Conservation (phyloP, 2,329 filamentous ascomycete genomes). For the Microcyclospora pomicola region DNA sequence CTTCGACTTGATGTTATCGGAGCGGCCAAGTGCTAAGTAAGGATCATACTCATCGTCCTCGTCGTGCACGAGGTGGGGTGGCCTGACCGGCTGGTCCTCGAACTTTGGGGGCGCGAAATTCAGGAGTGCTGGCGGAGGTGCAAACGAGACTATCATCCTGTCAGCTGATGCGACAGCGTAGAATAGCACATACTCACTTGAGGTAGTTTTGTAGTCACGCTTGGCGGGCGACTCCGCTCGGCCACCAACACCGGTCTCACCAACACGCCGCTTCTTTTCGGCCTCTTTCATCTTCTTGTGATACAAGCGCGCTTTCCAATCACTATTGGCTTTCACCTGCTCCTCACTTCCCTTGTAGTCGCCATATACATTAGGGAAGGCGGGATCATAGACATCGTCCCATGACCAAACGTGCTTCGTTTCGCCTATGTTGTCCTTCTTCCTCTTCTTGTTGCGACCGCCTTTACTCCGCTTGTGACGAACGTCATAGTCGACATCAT, state of each 20-base stretch:
- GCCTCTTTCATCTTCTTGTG: slow-evolving; percentile 45
- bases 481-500: slow-evolving; percentile 30
- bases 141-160: slow-evolving; percentile 15
- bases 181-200: too few species aligned
- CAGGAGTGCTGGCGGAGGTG: slow-evolving; percentile 15
- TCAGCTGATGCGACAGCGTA: neutral
- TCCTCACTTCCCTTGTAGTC: slow-evolving; percentile 78
- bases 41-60: slow-evolving; percentile 8
- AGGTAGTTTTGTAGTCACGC: too few species aligned
- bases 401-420: slow-evolving; percentile 46
- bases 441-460: slow-evolving; percentile 63
- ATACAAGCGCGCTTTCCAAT: slow-evolving; percentile 76
- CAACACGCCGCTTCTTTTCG: slow-evolving; percentile 1
- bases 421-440: slow-evolving; percentile 41
- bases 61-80: slow-evolving; percentile 5
- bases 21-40: too few species aligned
- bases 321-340: slow-evolving; percentile 61
- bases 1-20: too few species aligned
- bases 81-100: slow-evolving; percentile 4
- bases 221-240: too few species aligned
- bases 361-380: slow-evolving; percentile 68
- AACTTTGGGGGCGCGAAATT: slow-evolving; percentile 37
- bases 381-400: slow-evolving; percentile 83
- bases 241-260: neutral
- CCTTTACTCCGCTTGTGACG: slow-evolving; percentile 46